Conservation (phyloP, 225 moss, liverwort and hornwort genomes). For the Polytrichum formosum region DNA sequence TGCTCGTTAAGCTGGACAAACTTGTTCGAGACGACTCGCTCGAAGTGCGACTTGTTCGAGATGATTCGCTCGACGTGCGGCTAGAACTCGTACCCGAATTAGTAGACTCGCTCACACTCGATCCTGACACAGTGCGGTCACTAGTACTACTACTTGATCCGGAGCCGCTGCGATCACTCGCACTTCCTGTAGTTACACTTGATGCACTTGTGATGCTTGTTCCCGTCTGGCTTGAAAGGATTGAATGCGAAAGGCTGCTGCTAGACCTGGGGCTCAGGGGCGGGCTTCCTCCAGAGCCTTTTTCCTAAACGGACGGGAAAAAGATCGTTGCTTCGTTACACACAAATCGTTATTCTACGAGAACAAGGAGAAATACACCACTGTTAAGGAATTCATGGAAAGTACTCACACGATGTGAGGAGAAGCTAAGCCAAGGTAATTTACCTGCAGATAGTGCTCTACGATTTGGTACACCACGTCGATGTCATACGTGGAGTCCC, state of each 20-base stretch:
- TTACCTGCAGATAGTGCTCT: conserved; percentile 72
- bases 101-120: conserved; percentile 20
- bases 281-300: conserved; percentile 28
- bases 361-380: not conserved
- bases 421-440: not conserved
- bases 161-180: conserved; percentile 25
- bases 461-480: conserved; percentile 81
- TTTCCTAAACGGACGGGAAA: conserved; percentile 26
- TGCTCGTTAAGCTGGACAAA: conserved; percentile 29
- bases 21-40: conserved; percentile 8
- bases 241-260: conserved; percentile 28
- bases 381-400: too few relatives aligned
- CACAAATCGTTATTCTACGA: not conserved
- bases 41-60: conserved; percentile 8
- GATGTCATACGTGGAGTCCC: conserved; percentile 74
- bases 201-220: conserved; percentile 13
- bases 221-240: conserved; percentile 9
- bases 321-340: not conserved
- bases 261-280: conserved; percentile 32
- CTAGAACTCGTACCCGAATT: conserved; percentile 15
- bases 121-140: conserved; percentile 7
- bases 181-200: conserved; percentile 27
- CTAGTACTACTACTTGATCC: conserved; percentile 7
- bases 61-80: conserved; percentile 38
- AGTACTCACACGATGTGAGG: too few relatives aligned